These are phyloP conservation scores for Moniliophthora roreri DNA, from an alignment of 1,284 basidiomycete genomes.

Conservation along the genomic window DNA sequence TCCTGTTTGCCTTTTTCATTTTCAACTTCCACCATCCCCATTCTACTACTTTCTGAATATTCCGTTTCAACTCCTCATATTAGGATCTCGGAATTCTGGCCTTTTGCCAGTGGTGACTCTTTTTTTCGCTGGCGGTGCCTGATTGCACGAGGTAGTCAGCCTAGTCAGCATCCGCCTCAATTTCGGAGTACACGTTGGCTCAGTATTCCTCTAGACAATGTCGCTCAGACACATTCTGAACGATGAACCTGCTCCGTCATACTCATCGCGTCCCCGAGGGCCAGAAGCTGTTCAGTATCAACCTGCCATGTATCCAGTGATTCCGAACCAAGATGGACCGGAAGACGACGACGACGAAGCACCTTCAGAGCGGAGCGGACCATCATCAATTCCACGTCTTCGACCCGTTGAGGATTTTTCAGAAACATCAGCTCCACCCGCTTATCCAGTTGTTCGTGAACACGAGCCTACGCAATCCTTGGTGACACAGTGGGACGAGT, in stretches of 20 bases:
- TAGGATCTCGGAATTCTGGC: neutral
- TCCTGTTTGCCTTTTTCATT: neutral
- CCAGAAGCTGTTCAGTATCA: slow-evolving; percentile 7
- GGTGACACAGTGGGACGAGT: neutral
- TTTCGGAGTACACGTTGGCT: neutral
- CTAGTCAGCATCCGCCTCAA: neutral
- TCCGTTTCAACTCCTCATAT: neutral
- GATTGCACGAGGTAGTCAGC: slow-evolving; percentile 14
- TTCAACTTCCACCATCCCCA: neutral
- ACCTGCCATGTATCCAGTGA: slow-evolving; percentile 7
- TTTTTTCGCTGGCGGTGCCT: slow-evolving; percentile 8
- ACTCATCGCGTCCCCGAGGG: slow-evolving; percentile 21
- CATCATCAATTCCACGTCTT: neutral
- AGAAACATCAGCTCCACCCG: neutral
- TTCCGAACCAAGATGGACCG: too few species aligned
- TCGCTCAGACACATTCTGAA: slow-evolving; percentile 76
- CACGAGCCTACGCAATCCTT: neutral
- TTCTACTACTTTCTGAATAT: neutral
- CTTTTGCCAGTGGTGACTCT: neutral
- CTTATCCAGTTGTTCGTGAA: slow-evolving; percentile 2
- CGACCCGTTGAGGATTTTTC: neutral
- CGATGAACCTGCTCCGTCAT: slow-evolving; percentile 49
- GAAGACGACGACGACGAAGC: neutral
- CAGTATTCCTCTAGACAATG: slow-evolving; percentile 36
- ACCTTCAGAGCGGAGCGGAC: neutral